Conservation (phyloP, 2,329 filamentous ascomycete species). For the Neonectria faginata region DNA sequence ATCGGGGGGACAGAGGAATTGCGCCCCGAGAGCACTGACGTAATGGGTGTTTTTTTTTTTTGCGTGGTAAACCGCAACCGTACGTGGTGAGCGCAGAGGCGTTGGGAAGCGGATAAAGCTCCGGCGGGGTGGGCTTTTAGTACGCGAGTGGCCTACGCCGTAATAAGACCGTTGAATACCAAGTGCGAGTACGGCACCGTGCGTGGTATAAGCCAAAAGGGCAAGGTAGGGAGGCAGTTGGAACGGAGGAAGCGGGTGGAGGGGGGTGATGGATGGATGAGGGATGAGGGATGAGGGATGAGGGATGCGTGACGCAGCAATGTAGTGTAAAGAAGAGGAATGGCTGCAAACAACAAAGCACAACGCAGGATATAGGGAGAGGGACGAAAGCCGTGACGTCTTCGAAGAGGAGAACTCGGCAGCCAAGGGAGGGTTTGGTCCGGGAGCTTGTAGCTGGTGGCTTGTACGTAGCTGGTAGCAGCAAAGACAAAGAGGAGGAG, state of each 20-base stretch:
- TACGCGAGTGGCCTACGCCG: not conserved
- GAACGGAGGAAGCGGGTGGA: not conserved
- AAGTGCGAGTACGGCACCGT: no score
- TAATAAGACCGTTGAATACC: not conserved
- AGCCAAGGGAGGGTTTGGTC: conserved; percentile 43
- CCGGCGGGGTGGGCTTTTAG: not conserved
- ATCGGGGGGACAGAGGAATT: conserved; percentile 11
- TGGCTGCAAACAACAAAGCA: not conserved
- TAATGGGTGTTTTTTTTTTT: conserved; percentile 36
- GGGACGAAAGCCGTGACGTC: conserved; percentile 40
- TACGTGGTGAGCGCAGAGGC: conserved; percentile 23
- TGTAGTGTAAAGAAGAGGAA: not conserved
- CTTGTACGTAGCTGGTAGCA: conserved; percentile 5
- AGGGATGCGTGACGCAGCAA: not conserved
- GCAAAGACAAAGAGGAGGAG: conserved; percentile 19
- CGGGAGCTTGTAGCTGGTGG: conserved; percentile 28
- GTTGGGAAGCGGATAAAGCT: conserved; percentile 5
- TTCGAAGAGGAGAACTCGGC: conserved; percentile 21
- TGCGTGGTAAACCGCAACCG: conserved; percentile 13
- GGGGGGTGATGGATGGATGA: not conserved
- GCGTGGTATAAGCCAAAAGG: conserved; percentile 7
- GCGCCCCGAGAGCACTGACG: conserved; percentile 41
- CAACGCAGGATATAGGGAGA: conserved; percentile 16
- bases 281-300: not conserved
- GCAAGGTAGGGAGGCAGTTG: not conserved